Percentiles rank a stretch among this genome's conserved stretches.
phyloP scores from a whole-genome alignment of 192 early-diverging fungal species.

The Coemansia sp. region DNA sequence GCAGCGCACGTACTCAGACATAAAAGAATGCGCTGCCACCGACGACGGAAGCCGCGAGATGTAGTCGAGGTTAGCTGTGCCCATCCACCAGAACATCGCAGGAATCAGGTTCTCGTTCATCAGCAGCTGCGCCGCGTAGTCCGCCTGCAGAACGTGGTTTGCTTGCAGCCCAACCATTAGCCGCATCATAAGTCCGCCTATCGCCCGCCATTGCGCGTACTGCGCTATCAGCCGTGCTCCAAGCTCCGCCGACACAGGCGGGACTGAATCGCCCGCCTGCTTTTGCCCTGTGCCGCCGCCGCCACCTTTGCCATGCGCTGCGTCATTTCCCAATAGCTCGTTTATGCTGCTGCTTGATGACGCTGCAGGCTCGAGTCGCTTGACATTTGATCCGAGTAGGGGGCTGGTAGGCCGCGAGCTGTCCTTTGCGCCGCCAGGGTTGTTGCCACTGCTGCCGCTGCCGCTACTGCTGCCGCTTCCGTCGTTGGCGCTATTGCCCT shows the following conservation, averaged over 20 bases:
- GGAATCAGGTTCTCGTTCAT: conserved; percentile 53
- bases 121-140: conserved; percentile 47
- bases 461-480: conserved; percentile 2
- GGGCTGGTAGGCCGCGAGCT: conserved; percentile 15
- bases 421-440: neutral
- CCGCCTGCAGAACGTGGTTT: conserved; percentile 48
- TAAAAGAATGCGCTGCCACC: conserved; percentile 30
- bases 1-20: conserved; percentile 6
- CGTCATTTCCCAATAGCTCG: neutral
- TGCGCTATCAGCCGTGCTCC: conserved; percentile 42
- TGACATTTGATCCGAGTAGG: conserved; percentile 46
- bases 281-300: neutral
- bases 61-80: conserved; percentile 33
- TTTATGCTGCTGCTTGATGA: conserved; percentile 2
- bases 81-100: conserved; percentile 53
- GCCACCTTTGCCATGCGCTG: neutral
- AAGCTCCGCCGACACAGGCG: conserved; percentile 20
- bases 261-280: neutral
- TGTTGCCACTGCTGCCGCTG: conserved; percentile 1
- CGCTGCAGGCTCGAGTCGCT: conserved; percentile 24
- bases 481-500: neutral
- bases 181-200: conserved; percentile 34
- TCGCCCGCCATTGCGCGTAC: conserved; percentile 49
- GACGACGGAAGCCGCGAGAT: conserved; percentile 17
- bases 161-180: conserved; percentile 34